Percentiles rank a stretch among this genome's conserved stretches.
Evolutionary conservation across 805 yeast species (phyloP).

Genomic region (Kodamaea restingae): DNA sequence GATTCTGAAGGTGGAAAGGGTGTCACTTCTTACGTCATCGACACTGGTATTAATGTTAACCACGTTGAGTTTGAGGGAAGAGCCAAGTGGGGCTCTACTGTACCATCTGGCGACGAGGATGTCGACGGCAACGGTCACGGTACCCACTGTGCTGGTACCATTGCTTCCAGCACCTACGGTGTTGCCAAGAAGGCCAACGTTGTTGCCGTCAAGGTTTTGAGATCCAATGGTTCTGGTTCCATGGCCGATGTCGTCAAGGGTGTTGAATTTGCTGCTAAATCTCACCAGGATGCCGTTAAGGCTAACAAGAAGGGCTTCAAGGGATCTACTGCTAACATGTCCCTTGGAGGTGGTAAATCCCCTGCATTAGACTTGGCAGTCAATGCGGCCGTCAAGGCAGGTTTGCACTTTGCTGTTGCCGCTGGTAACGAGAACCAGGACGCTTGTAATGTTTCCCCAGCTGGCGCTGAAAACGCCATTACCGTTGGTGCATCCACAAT

Average conservation of each 20-base stretch:
- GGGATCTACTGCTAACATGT: conserved; percentile 62
- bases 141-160: conserved; percentile 96
- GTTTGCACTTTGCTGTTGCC: conserved; percentile 58
- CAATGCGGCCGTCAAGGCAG: conserved; percentile 54
- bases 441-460: conserved; percentile 59
- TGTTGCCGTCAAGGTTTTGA: conserved; percentile 80
- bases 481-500: conserved; percentile 50
- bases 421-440: conserved; percentile 62
- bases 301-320: conserved; percentile 42
- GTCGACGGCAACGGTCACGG: conserved; percentile 92
- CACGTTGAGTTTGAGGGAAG: conserved; percentile 82
- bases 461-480: conserved; percentile 51
- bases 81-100: conserved; percentile 81
- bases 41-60: conserved; percentile 76
- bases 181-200: conserved; percentile 76
- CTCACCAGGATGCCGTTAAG: conserved; percentile 50
- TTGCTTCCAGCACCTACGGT: conserved; percentile 76
- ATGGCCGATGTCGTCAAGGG: conserved; percentile 84
- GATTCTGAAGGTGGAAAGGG: conserved; percentile 76
- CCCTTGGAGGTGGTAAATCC: conserved; percentile 56
- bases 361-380: conserved; percentile 56
- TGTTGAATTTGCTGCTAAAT: conserved; percentile 76
- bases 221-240: conserved; percentile 77
- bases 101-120: conserved; percentile 67
- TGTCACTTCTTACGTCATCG: conserved; percentile 83